phyloP scores from a whole-genome alignment of 352 stramenopile species.

The Pythium biforme region DNA sequence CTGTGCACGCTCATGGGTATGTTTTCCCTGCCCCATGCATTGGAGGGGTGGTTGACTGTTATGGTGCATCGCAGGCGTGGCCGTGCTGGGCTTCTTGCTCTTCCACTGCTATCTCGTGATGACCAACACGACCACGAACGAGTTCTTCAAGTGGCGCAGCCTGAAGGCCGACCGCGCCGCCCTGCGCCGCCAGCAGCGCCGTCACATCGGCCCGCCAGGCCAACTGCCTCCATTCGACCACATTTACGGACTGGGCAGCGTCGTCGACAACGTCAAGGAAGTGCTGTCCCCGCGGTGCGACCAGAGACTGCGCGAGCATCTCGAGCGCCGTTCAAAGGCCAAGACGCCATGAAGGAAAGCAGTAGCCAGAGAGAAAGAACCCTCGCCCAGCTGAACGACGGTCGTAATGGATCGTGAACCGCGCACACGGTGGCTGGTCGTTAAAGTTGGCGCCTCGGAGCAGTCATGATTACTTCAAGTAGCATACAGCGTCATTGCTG shows the following conservation, averaged over 20 bases:
- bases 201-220: not conserved
- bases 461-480: too few relatives aligned
- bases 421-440: too few relatives aligned
- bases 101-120: slow-evolving; percentile 60
- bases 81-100: slow-evolving; percentile 40
- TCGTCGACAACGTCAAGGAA: slow-evolving; percentile 19
- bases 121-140: slow-evolving; percentile 65
- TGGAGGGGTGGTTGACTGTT: too few relatives aligned
- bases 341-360: not conserved
- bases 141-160: slow-evolving; percentile 65
- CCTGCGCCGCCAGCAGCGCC: not conserved
- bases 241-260: slow-evolving; percentile 18
- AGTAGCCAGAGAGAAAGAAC: too few relatives aligned
- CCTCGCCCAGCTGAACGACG: not conserved
- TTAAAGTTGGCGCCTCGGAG: too few relatives aligned
- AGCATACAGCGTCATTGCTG: too few relatives aligned
- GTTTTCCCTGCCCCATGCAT: not conserved
- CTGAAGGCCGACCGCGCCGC: slow-evolving; percentile 6
- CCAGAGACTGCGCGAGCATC: slow-evolving; percentile 12
- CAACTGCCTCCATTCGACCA: not conserved
- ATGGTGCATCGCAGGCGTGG: slow-evolving; percentile 27
- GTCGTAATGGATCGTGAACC: too few relatives aligned
- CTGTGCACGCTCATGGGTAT: slow-evolving; percentile 54
- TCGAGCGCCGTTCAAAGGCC: not conserved
- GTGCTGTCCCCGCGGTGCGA: slow-evolving; percentile 20